Evolutionary conservation across 352 stramenopile species (phyloP).

Genomic region (Blastocystis sp.): DNA sequence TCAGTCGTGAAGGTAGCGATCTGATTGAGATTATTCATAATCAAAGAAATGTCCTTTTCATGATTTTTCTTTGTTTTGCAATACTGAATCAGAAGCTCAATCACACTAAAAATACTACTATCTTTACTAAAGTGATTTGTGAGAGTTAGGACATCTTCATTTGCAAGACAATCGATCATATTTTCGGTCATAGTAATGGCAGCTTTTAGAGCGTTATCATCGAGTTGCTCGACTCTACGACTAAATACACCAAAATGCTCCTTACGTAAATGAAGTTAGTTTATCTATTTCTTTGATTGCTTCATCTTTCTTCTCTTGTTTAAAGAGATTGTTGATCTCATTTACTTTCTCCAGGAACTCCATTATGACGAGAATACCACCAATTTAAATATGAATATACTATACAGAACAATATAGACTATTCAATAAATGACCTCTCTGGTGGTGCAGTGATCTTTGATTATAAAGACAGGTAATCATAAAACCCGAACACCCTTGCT

Average conservation of each 20-base stretch:
- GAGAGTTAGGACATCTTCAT: neutral
- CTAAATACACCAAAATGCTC: neutral
- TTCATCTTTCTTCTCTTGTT: neutral
- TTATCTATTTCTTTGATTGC: neutral
- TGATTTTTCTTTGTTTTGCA: neutral
- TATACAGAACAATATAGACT: neutral
- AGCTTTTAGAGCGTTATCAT: neutral
- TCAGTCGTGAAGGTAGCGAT: neutral
- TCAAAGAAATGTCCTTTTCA: neutral
- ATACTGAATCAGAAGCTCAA: neutral
- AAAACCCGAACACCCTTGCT: neutral
- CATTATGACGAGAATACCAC: neutral
- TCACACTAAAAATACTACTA: neutral
- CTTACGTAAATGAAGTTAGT: neutral
- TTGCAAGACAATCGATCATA: neutral
- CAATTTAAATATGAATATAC: neutral
- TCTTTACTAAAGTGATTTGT: neutral
- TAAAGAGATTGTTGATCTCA: neutral
- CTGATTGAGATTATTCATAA: neutral
- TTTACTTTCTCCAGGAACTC: neutral
- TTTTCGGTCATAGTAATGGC: neutral
- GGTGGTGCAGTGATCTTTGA: no score
- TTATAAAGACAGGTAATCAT: no score
- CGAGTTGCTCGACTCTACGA: neutral
- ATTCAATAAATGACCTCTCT: no score